These are phyloP conservation scores for Pichiaceae sp. DNA, from an alignment of 1,139 yeast species.

Conservation along the genomic window DNA sequence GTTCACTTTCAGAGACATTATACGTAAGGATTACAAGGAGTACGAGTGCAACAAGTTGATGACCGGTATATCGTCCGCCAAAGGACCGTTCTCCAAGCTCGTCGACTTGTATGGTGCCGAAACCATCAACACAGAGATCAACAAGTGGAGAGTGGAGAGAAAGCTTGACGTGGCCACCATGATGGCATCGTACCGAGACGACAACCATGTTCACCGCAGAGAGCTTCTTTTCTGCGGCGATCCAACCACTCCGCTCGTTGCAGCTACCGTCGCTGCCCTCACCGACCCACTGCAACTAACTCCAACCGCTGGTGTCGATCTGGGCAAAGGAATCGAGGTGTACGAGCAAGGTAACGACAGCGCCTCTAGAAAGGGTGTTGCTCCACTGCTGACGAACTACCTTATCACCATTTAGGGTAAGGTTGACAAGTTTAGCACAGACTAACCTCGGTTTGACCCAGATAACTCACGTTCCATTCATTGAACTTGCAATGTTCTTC, in stretches of 20 bases:
- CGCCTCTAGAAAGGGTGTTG: constrained; percentile 84
- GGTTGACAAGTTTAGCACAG: neutral
- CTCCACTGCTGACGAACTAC: constrained; percentile 35
- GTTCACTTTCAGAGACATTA: constrained; percentile 47
- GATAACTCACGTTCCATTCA: constrained; percentile 21
- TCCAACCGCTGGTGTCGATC: neutral
- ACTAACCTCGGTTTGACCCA: constrained; percentile 11
- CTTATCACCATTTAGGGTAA: constrained; percentile 4
- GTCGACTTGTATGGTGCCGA: constrained; percentile 27
- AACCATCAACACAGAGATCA: constrained; percentile 21
- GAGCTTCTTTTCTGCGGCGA: constrained; percentile 28
- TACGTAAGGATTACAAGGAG: constrained; percentile 79
- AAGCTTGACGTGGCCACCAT: constrained; percentile 47
- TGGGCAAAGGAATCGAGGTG: constrained; percentile 1
- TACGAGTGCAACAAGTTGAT: constrained; percentile 37
- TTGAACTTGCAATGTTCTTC: constrained; percentile 14
- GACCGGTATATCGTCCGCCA: constrained; percentile 74
- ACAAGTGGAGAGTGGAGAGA: constrained; percentile 22
- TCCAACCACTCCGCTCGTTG: constrained; percentile 2
- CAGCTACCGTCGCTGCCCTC: constrained; percentile 4
- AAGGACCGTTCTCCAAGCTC: constrained; percentile 58
- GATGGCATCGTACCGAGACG: constrained; percentile 52
- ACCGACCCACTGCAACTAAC: constrained; percentile 7
- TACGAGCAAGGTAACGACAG: constrained; percentile 42
- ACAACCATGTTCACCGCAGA: constrained; percentile 35